Conservation (phyloP, 164 flowering plant genomes). For the Liquidambar formosana region DNA sequence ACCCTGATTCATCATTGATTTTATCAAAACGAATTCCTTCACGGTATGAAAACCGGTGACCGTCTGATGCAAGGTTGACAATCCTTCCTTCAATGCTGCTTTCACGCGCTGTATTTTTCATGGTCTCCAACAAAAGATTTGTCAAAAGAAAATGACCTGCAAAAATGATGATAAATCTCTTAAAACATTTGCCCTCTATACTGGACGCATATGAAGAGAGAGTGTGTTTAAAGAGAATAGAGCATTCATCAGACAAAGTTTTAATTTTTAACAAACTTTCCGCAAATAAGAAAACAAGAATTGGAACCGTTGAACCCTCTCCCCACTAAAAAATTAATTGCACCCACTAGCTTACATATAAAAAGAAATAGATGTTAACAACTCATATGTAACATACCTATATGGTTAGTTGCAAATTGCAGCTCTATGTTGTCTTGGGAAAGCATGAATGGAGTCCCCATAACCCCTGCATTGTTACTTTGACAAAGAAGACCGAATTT, state of each 20-base stretch:
- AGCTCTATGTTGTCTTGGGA: slow-evolving; percentile 50
- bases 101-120: slow-evolving; percentile 52
- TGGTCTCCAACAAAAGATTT: slow-evolving; percentile 57
- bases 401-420: slow-evolving; percentile 53
- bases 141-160: slow-evolving; percentile 64
- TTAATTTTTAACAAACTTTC: neutral
- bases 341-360: too few relatives aligned
- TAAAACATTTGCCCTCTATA: neutral
- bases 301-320: too few relatives aligned
- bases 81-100: slow-evolving; percentile 57
- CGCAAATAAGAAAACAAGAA: too few relatives aligned
- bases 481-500: too few relatives aligned
- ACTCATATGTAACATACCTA: slow-evolving; percentile 27
- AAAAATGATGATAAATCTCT: slow-evolving; percentile 1
- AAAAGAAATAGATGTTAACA: neutral
- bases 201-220: too few relatives aligned
- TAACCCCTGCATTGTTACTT: slow-evolving; percentile 56
- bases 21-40: slow-evolving; percentile 60
- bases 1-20: slow-evolving; percentile 52
- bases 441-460: slow-evolving; percentile 43
- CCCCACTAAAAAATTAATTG: too few relatives aligned
- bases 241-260: neutral
- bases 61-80: slow-evolving; percentile 54
- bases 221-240: neutral
- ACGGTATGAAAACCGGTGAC: slow-evolving; percentile 30